A percentile compares a stretch with the other conserved stretches of the same genome.
These are phyloP conservation scores for Cryptococcus sp. DNA, from an alignment of 1,284 basidiomycete genomes.

Conservation along the genomic window DNA sequence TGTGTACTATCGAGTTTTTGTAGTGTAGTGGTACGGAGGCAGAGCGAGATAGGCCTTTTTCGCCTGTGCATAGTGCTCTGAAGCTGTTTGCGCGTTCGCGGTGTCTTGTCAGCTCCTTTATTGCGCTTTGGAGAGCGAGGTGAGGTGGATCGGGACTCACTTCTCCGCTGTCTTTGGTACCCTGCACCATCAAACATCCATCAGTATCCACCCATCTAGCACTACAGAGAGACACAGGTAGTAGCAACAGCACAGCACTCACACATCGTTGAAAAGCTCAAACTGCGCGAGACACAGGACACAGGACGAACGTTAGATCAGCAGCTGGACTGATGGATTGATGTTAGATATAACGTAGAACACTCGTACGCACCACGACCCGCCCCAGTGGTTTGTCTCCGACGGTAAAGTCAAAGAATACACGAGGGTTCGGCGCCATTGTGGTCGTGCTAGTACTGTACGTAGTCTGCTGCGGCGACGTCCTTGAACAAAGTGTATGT, in stretches of 20 bases:
- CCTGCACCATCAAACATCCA: conserved; percentile 47
- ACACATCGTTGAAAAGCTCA: conserved; percentile 69
- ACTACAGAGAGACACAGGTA: background rate
- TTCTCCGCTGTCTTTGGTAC: conserved; percentile 86
- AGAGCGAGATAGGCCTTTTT: conserved; percentile 68
- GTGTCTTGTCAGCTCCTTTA: conserved; percentile 1
- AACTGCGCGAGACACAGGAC: conserved; percentile 57
- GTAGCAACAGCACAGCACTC: conserved; percentile 6
- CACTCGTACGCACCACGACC: conserved; percentile 57
- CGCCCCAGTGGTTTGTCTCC: conserved; percentile 61
- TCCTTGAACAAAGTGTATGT: background rate
- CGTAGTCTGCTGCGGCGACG: background rate
- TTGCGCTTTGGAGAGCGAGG: background rate
- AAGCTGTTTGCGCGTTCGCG: conserved; percentile 62
- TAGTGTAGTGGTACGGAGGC: conserved; percentile 74
- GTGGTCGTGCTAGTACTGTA: background rate
- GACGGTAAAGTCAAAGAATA: conserved; percentile 75
- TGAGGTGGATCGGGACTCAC: conserved; percentile 55
- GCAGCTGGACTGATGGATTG: conserved; percentile 9
- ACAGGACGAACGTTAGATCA: background rate
- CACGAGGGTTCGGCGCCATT: conserved; percentile 50
- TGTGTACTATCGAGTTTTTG: conserved; percentile 75
- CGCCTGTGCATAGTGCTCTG: conserved; percentile 82
- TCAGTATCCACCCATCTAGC: conserved; percentile 5
- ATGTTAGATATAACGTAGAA: background rate